phyloP scores from a whole-genome alignment of 2,329 filamentous ascomycete species.

The Penicillium sp. region DNA sequence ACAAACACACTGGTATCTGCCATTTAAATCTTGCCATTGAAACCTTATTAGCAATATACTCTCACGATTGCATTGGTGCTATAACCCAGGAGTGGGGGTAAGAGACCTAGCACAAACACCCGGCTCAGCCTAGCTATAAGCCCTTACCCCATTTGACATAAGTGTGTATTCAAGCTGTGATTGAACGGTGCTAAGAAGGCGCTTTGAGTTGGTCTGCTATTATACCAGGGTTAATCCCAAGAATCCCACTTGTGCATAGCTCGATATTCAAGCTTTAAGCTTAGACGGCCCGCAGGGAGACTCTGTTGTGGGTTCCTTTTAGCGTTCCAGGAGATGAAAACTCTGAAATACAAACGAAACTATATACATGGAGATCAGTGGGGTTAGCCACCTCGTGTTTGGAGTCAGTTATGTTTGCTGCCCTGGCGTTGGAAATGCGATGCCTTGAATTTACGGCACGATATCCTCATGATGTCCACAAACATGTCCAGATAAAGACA shows the following conservation, averaged over 20 bases:
- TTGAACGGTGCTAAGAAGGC: neutral
- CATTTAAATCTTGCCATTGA: too few relatives aligned
- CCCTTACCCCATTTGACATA: slow-evolving; percentile 4
- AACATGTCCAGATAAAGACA: neutral
- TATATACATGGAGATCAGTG: neutral
- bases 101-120: neutral
- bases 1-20: too few relatives aligned
- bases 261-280: slow-evolving; percentile 19
- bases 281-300: slow-evolving; percentile 19
- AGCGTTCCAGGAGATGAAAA: slow-evolving; percentile 3
- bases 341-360: neutral
- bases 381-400: too few relatives aligned
- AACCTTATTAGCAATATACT: slow-evolving; percentile 1
- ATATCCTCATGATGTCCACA: neutral
- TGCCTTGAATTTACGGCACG: neutral
- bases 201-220: neutral
- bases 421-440: neutral
- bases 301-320: slow-evolving; percentile 11
- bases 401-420: neutral
- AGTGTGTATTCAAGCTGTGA: neutral
- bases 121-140: neutral
- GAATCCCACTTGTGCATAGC: slow-evolving; percentile 9
- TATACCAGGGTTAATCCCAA: neutral
- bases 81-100: neutral
- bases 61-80: neutral